Percentiles rank a stretch among this genome's conserved stretches.
phyloP scores from a whole-genome alignment of 306 rosid species.

The Cicer pinnatifidum region DNA sequence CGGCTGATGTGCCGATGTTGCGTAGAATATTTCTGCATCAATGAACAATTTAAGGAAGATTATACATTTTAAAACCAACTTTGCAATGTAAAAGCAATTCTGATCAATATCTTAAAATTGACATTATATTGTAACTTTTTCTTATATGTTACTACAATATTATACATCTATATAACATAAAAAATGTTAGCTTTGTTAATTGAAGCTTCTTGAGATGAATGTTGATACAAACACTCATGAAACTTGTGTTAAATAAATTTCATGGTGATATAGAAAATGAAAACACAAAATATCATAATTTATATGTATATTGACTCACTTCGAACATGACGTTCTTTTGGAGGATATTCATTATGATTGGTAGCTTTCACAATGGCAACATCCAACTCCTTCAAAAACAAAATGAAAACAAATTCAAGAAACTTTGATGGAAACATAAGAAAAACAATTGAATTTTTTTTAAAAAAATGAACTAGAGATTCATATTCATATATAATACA shows the following conservation, averaged over 20 bases:
- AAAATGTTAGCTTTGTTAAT: constrained; percentile 12
- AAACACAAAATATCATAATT: not conserved
- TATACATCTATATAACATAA: not conserved
- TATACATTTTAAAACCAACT: not conserved
- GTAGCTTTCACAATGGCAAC: constrained; percentile 93
- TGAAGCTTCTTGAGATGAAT: not conserved
- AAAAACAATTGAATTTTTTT: not conserved
- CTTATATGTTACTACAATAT: not conserved
- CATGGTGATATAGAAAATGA: constrained; percentile 15
- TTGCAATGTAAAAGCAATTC: constrained; percentile 30
- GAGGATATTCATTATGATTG: constrained; percentile 92
- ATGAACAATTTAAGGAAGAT: constrained; percentile 30
- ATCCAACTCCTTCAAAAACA: constrained; percentile 78
- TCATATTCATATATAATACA: not conserved
- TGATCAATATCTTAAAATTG: not conserved
- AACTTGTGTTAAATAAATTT: constrained; percentile 21
- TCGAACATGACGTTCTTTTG: constrained; percentile 95
- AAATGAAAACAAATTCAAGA: constrained; percentile 23
- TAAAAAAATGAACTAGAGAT: not conserved
- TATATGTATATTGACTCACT: constrained; percentile 57
- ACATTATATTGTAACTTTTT: constrained; percentile 1
- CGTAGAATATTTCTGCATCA: constrained; percentile 70
- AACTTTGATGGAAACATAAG: not conserved
- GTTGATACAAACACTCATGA: not conserved
- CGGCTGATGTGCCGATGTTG: constrained; percentile 81